A percentile compares a stretch with the other conserved stretches of the same genome.
These are phyloP conservation scores for Didymella keratinophila DNA, from an alignment of 2,329 filamentous ascomycete genomes.

Conservation along the genomic window DNA sequence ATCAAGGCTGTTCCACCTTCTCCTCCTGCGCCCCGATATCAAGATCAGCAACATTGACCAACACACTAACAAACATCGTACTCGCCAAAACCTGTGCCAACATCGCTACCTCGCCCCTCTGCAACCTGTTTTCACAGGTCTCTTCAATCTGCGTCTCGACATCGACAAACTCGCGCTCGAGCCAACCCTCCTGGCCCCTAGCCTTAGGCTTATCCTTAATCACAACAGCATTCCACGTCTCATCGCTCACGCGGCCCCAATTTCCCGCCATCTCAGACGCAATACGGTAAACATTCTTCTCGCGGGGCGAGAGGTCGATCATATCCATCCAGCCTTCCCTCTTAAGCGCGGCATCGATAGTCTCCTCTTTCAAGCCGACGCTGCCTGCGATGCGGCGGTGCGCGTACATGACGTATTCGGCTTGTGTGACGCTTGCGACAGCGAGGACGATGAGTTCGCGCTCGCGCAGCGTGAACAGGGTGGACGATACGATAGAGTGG, in stretches of 20 bases:
- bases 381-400: constrained; percentile 1
- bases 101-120: constrained; percentile 8
- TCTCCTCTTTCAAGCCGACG: background rate
- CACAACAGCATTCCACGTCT: constrained; percentile 8
- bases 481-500: background rate
- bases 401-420: constrained; percentile 1
- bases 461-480: constrained; percentile 6
- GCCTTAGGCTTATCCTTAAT: background rate
- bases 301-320: background rate
- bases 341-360: background rate
- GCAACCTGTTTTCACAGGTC: background rate
- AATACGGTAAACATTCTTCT: constrained; percentile 2
- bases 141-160: background rate
- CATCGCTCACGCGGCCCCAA: constrained; percentile 8
- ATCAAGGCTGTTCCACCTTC: constrained; percentile 1
- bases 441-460: constrained; percentile 5
- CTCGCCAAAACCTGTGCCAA: constrained; percentile 14
- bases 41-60: constrained; percentile 15
- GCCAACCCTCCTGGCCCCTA: constrained; percentile 5
- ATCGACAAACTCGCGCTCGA: constrained; percentile 4
- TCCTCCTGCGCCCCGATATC: background rate
- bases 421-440: background rate
- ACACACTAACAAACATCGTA: constrained; percentile 12
- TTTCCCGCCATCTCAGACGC: constrained; percentile 10
- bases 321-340: background rate